phyloP scores from a whole-genome alignment of 768 basidiomycete genomes.

The Tylopilus plumbeoviolaceoides region DNA sequence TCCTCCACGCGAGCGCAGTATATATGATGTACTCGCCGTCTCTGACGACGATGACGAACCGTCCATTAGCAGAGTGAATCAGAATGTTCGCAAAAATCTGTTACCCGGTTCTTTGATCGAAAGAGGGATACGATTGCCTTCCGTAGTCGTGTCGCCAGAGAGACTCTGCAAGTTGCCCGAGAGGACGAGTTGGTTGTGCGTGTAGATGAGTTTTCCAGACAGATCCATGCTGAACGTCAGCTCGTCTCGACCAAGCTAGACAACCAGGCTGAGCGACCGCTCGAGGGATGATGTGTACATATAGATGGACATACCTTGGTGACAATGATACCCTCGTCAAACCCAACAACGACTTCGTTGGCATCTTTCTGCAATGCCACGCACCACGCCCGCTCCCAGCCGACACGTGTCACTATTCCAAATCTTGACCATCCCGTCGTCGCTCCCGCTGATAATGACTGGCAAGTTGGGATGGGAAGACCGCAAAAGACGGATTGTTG shows the following conservation, averaged over 20 bases:
- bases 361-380: constrained; percentile 73
- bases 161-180: constrained; percentile 74
- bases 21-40: constrained; percentile 99
- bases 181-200: constrained; percentile 85
- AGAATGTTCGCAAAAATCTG: constrained; percentile 82
- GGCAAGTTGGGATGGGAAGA: constrained; percentile 96
- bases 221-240: constrained; percentile 94
- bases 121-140: constrained; percentile 81
- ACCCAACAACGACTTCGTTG: constrained; percentile 94
- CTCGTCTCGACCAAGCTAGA: constrained; percentile 89
- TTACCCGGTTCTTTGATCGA: constrained; percentile 87
- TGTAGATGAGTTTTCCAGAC: constrained; percentile 92
- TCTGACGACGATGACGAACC: constrained; percentile 94
- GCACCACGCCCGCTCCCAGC: constrained; percentile 96
- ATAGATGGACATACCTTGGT: constrained; percentile 57
- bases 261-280: not conserved
- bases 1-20: constrained; percentile 96
- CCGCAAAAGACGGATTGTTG: constrained; percentile 95
- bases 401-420: constrained; percentile 98
- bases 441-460: constrained; percentile 88
- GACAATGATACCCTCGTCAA: constrained; percentile 94
- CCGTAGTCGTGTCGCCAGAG: constrained; percentile 47
- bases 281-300: not conserved
- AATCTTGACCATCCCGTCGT: constrained; percentile 95
- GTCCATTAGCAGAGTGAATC: constrained; percentile 91